These are phyloP conservation scores for Polytrichum formosum DNA, from an alignment of 225 moss, liverwort and hornwort species.

Conservation along the genomic window DNA sequence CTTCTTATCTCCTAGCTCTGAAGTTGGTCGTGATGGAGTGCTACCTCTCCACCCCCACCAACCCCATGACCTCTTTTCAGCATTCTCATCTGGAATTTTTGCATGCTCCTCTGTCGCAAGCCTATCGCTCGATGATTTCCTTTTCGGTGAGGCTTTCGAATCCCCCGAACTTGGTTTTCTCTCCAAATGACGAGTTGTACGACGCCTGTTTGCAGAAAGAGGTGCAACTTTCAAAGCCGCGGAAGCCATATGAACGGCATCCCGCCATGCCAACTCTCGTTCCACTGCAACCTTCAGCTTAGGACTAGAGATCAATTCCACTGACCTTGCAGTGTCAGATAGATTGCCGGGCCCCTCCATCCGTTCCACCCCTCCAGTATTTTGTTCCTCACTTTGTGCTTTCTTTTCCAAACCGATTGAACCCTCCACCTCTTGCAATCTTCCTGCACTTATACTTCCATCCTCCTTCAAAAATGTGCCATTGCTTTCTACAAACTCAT, in stretches of 20 bases:
- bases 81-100: slow-evolving; percentile 21
- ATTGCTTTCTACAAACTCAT: background rate
- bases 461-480: background rate
- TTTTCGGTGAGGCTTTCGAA: slow-evolving; percentile 8
- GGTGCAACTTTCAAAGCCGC: slow-evolving; percentile 32
- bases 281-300: slow-evolving; percentile 41
- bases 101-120: slow-evolving; percentile 7
- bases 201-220: slow-evolving; percentile 20
- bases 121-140: slow-evolving; percentile 10
- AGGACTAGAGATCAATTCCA: slow-evolving; percentile 26
- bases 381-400: background rate
- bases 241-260: slow-evolving; percentile 42
- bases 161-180: background rate
- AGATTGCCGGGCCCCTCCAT: background rate
- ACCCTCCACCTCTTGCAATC: background rate
- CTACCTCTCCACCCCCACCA: slow-evolving; percentile 45
- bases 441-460: background rate
- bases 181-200: slow-evolving; percentile 14
- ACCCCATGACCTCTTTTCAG: slow-evolving; percentile 45
- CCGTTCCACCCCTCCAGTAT: background rate
- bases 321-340: background rate
- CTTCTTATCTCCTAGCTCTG: slow-evolving; percentile 22
- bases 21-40: slow-evolving; percentile 22
- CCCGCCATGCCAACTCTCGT: slow-evolving; percentile 43
- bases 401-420: background rate